These are phyloP conservation scores for Nasturtium officinale DNA, from an alignment of 345 rosid genomes.

Conservation along the genomic window DNA sequence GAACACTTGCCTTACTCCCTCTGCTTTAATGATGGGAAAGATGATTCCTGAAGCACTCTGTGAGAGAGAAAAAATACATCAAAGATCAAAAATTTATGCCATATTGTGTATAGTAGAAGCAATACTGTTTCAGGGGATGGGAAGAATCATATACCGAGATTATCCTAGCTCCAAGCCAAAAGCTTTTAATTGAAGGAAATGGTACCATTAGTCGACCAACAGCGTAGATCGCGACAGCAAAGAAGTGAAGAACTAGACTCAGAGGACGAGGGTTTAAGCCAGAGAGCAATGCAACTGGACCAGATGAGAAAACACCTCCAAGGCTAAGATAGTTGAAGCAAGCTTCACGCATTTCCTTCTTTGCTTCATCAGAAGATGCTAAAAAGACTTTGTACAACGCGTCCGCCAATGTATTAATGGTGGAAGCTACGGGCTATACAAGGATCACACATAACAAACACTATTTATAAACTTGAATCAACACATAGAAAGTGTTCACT, in stretches of 20 bases:
- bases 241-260: slow-evolving; percentile 44
- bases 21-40: slow-evolving; percentile 52
- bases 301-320: slow-evolving; percentile 46
- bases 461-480: background rate
- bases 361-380: slow-evolving; percentile 41
- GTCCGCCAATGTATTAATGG: slow-evolving; percentile 48
- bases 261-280: slow-evolving; percentile 48
- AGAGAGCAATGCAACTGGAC: slow-evolving; percentile 46
- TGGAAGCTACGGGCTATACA: slow-evolving; percentile 46
- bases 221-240: slow-evolving; percentile 42
- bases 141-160: slow-evolving; percentile 37
- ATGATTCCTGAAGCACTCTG: slow-evolving; percentile 56
- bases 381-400: slow-evolving; percentile 43
- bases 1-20: slow-evolving; percentile 56
- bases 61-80: background rate
- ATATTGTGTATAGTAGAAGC: background rate
- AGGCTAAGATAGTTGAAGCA: slow-evolving; percentile 47
- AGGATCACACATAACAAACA: background rate
- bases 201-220: slow-evolving; percentile 43
- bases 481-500: background rate
- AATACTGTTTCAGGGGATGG: background rate
- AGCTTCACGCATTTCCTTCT: slow-evolving; percentile 44
- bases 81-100: background rate
- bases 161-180: slow-evolving; percentile 41
- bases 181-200: slow-evolving; percentile 43